A percentile compares a stretch with the other conserved stretches of the same genome.
Conservation (phyloP, 495 filamentous ascomycete genomes). For the Hypoxylon cercidicola region DNA sequence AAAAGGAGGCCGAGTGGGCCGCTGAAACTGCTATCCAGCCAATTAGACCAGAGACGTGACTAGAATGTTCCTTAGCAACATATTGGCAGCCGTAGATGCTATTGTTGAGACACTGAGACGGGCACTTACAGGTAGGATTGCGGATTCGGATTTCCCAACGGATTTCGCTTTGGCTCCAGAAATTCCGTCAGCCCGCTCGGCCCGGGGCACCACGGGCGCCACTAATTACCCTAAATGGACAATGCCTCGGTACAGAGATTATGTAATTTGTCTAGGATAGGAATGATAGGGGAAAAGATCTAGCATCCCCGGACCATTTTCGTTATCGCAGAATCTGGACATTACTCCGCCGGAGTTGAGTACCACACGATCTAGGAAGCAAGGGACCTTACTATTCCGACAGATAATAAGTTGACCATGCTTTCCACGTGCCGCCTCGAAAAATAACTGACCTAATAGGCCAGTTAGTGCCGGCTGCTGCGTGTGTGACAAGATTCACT, state of each 20-base stretch:
- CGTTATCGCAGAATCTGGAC: not conserved
- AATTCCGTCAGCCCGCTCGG: constrained; percentile 19
- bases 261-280: constrained; percentile 4
- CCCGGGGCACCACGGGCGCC: not conserved
- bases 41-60: constrained; percentile 17
- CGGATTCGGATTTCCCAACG: constrained; percentile 31
- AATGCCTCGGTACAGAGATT: constrained; percentile 24
- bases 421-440: not conserved
- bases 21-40: constrained; percentile 12
- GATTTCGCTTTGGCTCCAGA: constrained; percentile 17
- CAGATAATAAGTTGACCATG: no score
- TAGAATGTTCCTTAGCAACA: constrained; percentile 13
- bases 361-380: no score
- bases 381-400: no score
- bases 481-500: constrained; percentile 2
- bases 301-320: not conserved
- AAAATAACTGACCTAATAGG: not conserved
- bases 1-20: constrained; percentile 19
- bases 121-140: not conserved
- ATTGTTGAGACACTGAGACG: constrained; percentile 23
- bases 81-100: constrained; percentile 8
- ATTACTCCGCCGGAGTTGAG: no score
- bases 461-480: not conserved
- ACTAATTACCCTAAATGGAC: constrained; percentile 14
- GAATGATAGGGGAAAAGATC: constrained; percentile 10